A percentile compares a stretch with the other conserved stretches of the same genome.
phyloP scores from a whole-genome alignment of 371 early-diverging fungal genomes.

The Syncephalastrum racemosum region DNA sequence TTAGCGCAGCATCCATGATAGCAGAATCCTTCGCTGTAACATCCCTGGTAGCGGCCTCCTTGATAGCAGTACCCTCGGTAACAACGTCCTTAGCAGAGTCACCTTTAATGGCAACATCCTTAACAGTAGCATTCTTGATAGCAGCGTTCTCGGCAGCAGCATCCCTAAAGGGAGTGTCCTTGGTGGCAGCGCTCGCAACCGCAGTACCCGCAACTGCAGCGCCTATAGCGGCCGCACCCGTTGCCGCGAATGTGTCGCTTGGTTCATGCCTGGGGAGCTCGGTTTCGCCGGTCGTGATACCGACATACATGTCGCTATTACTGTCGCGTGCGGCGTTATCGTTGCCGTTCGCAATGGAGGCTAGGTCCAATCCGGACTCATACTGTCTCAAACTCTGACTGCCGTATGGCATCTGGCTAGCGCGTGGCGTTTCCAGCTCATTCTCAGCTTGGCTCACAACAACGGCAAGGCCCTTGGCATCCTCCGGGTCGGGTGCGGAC shows the following conservation, averaged over 20 bases:
- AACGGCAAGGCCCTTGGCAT: constrained; percentile 9
- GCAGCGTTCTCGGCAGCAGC: not conserved
- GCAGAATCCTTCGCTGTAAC: too few species aligned
- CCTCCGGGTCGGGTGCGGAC: constrained; percentile 16
- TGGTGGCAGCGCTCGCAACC: not conserved
- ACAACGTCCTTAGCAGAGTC: not conserved
- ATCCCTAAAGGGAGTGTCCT: not conserved
- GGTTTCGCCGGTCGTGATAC: constrained; percentile 8
- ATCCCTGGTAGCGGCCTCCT: too few species aligned
- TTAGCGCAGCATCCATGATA: too few species aligned
- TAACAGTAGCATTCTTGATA: too few species aligned
- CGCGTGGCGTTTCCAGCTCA: too few species aligned
- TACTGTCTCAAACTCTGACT: constrained; percentile 5
- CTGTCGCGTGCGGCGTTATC: constrained; percentile 1
- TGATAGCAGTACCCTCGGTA: not conserved
- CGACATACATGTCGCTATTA: constrained; percentile 6
- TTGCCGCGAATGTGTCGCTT: too few species aligned
- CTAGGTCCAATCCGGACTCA: constrained; percentile 13
- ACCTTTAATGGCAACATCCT: not conserved
- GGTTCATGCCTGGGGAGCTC: not conserved
- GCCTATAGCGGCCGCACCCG: too few species aligned
- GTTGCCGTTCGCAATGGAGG: constrained; percentile 6
- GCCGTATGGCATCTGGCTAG: too few species aligned
- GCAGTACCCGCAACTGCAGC: too few species aligned
- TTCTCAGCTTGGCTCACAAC: not conserved